Evolutionary conservation across 805 yeast species (phyloP), one percentile per base, ranked within the genome.

Genomic region (Hagleromyces aurorensis): DNA sequence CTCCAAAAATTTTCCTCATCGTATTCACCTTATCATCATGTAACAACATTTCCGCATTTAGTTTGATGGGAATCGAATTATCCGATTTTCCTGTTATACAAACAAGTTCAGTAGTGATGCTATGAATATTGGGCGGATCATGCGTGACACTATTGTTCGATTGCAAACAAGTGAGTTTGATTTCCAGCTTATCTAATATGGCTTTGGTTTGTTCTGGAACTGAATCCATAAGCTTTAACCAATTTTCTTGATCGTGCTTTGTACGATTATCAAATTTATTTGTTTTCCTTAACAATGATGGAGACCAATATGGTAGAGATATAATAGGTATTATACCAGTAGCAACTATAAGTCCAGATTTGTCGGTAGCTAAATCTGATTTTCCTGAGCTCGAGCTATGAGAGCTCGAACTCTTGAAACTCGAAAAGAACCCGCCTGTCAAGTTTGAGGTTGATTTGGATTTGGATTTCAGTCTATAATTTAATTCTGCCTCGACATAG

Each of bases 41-140:
- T 20, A 48, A 21, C 13, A 61, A 37, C 16, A 57, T 30, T 27
- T 53, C 57, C 1, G 57, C 37, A 12, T 61, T 57, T n/a, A 67
- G 35, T 29, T 57, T 57, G 11, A 67, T 45, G 11, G 73, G 72
- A 23, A 67, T 62, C 1, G 65, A 53, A 14, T 49, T 40, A 6
- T 44, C 52, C 0, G 67, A 61, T 23, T 38, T 52, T 5, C 47
- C 48, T 17, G 62, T 61, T 7, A 61, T 45, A n/a, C 50, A 56
- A 4, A 61, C 21, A 14, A 63, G 40, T 15, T 50, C 55, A 2
- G 59, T 49, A 0, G 52, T 35, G 2, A 61, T 43, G 6, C 44
- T 28, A 13, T 47, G 48, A 17, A 59, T 41, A 7, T 44, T 47
- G 5, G 64, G 64, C 7, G 61, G 59, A 4, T 32, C 32, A 16